Evolutionary conservation across 2,329 filamentous ascomycete species (phyloP).

Genomic region (Bimuria novae-zelandiae): DNA sequence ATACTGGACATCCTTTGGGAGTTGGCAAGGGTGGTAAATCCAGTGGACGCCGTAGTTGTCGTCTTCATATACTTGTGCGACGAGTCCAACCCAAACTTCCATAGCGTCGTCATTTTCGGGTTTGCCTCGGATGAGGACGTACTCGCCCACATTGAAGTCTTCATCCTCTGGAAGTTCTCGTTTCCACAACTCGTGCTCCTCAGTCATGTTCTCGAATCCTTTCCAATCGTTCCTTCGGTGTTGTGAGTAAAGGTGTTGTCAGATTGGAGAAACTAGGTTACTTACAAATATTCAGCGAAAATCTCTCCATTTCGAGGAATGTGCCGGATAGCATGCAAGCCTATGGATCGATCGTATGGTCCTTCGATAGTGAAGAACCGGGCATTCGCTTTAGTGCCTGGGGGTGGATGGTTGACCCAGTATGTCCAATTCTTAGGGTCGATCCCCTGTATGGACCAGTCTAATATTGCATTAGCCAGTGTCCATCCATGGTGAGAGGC

Average conservation of each 20-base stretch:
- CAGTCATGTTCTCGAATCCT: not conserved
- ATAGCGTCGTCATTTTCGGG: not conserved
- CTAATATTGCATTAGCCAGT: not conserved
- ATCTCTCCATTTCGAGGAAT: not conserved
- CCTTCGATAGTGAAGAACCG: not conserved
- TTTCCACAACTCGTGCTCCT: not conserved
- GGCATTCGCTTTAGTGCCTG: not conserved
- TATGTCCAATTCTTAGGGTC: not conserved
- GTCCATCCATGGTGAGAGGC: too few relatives aligned
- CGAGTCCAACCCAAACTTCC: not conserved
- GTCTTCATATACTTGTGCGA: not conserved
- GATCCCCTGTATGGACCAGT: not conserved
- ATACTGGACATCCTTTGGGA: not conserved
- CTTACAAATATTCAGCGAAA: not conserved
- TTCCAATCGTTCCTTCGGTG: not conserved
- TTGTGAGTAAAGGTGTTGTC: not conserved
- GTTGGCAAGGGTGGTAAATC: not conserved
- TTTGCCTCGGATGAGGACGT: not conserved
- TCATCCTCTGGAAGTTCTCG: not conserved
- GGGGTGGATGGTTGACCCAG: not conserved
- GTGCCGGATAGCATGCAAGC: not conserved
- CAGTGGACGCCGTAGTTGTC: not conserved
- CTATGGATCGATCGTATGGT: not conserved
- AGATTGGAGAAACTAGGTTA: not conserved
- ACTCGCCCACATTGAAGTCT: not conserved